Conservation (phyloP, 2,329 filamentous ascomycete genomes). For the Penicillium rolfsii region DNA sequence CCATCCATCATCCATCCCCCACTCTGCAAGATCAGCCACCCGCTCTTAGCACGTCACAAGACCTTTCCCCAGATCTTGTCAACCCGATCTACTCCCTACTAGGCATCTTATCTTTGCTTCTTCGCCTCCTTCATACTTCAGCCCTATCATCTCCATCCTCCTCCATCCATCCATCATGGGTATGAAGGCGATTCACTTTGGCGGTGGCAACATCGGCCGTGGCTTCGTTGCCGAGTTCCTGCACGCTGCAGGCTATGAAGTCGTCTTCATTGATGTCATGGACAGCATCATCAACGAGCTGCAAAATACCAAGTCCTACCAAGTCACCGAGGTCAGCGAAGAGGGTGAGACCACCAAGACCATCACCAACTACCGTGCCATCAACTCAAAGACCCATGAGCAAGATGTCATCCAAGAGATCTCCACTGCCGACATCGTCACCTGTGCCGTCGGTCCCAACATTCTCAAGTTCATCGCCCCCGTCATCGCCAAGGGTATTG, state of each 20-base stretch:
- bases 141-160: not conserved
- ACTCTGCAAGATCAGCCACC: conserved; percentile 14
- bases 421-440: conserved; percentile 83
- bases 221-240: conserved; percentile 91
- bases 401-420: conserved; percentile 82
- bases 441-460: conserved; percentile 94
- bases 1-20: conserved; percentile 4
- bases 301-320: conserved; percentile 76
- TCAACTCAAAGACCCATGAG: conserved; percentile 90
- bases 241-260: conserved; percentile 91
- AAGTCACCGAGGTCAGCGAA: conserved; percentile 87
- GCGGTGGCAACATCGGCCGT: conserved; percentile 83
- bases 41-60: conserved; percentile 18
- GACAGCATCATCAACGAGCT: conserved; percentile 78
- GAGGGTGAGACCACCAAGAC: conserved; percentile 78
- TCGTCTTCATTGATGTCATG: conserved; percentile 94
- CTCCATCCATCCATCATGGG: conserved; percentile 37
- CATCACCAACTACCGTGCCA: conserved; percentile 94
- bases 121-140: conserved; percentile 1
- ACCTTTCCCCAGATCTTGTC: conserved; percentile 11
- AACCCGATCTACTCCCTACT: not conserved
- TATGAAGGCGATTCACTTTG: conserved; percentile 81
- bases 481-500: conserved; percentile 91
- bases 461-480: conserved; percentile 96
- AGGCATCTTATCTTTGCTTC: not conserved